Base-by-base conservation (phyloP, 139 green algal species). In the Zygnema cylindricum region DNA sequence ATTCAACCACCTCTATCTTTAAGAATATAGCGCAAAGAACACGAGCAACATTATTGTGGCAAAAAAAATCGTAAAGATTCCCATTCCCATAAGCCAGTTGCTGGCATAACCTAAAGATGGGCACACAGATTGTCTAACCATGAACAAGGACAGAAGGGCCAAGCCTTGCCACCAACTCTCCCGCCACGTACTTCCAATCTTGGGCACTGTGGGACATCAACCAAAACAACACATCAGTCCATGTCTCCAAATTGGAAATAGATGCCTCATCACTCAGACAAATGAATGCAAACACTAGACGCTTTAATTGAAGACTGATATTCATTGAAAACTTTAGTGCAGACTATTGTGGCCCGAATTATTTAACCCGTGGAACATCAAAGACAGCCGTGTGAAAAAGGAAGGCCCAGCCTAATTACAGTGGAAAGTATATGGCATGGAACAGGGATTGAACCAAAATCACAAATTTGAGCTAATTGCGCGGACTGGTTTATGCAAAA, bases 111-210 rank as follows among this genome's bases (percentile, higher is more conserved):
- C 57, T 79, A 11, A 16, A 25, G 36, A 79, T 63, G 7, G 16
- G 49, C 7, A 63, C 7, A 63, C 7, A 63, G 7, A 79, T 3
- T 79, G 7, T 23, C 36, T 79, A 54, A 79, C 71, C 71, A 43
- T 79, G 16, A n/a, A 79, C 71, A 54, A 54, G 36, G 7, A 79
- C 71, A 16, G 7, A 16, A 7, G 36, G 16, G 7, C 7, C 71
- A 3, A 79, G 71, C 16, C 71, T 41, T 43, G 7, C 21, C 36
- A 11, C 21, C 38, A 79, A 43, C 71, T 79, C 71, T 54, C 36
- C 38, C 16, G 36, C 71, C 3, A 79, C 71, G 38, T 79, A 79
- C 11, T 16, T 79, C 71, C 71, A 79, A 16, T 79, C 71, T 7
- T 79, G 7, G 7, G 71, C 71, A 79, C 71, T 79, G 71, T 73